Conservation (phyloP, 139 green algal species). For the Tetradesmus lagerheimii region DNA sequence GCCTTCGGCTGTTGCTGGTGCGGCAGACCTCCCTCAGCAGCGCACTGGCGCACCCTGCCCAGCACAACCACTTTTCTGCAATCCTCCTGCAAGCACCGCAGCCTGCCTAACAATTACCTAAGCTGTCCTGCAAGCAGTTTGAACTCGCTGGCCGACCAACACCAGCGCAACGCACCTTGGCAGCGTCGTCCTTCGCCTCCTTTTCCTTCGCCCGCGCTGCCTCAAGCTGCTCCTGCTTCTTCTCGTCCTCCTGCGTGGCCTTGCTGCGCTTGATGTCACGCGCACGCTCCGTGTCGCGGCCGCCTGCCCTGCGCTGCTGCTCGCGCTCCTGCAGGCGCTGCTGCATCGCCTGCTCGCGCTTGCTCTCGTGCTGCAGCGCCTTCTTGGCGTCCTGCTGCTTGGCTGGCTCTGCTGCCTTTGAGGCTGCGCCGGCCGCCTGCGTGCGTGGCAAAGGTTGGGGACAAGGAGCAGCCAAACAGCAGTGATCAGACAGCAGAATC, state of each 20-base stretch:
- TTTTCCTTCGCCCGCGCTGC: neutral
- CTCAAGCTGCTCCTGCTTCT: neutral
- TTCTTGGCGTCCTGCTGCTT: neutral
- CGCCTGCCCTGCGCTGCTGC: neutral
- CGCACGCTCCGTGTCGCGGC: constrained; percentile 5
- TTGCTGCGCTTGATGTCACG: constrained; percentile 11
- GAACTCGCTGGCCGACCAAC: neutral
- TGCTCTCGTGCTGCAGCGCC: neutral
- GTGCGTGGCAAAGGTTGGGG: neutral
- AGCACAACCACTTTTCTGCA: neutral
- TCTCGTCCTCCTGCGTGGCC: neutral
- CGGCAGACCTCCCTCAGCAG: too few species aligned
- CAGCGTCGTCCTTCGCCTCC: neutral
- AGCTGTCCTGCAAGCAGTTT: neutral
- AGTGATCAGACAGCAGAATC: neutral
- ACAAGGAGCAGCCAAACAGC: neutral
- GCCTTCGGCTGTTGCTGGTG: too few species aligned
- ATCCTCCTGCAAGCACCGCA: neutral
- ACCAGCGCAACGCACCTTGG: neutral
- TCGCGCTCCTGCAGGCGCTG: neutral
- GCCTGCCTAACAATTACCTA: neutral
- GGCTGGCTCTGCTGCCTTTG: neutral
- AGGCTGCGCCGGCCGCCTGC: neutral
- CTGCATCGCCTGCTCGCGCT: neutral
- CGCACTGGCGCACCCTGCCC: too few species aligned